These are phyloP conservation scores for Cenchrus fungigraminus DNA, from an alignment of 176 grass and related monocot species.

Conservation along the genomic window DNA sequence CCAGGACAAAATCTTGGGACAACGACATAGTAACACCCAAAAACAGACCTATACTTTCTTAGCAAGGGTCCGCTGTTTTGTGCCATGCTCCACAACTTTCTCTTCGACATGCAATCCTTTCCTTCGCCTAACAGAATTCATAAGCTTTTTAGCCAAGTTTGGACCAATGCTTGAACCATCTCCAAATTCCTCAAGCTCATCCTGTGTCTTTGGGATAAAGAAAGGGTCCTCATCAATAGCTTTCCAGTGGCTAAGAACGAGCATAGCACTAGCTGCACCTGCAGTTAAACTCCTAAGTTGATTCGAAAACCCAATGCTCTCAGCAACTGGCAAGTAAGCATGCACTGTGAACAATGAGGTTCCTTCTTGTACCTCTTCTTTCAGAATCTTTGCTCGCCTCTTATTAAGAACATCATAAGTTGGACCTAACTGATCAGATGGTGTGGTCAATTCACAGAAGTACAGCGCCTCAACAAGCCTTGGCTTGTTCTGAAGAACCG, in stretches of 20 bases:
- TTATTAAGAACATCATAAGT: slow-evolving; percentile 78
- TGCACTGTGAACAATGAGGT: slow-evolving; percentile 80
- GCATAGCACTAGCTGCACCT: slow-evolving; percentile 76
- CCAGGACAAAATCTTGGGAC: slow-evolving; percentile 30
- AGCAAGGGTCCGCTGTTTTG: slow-evolving; percentile 89
- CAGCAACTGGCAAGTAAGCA: slow-evolving; percentile 76
- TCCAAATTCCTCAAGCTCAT: slow-evolving; percentile 90
- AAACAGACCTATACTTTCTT: slow-evolving; percentile 75
- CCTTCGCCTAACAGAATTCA: slow-evolving; percentile 86
- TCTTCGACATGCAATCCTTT: slow-evolving; percentile 90
- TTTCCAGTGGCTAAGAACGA: slow-evolving; percentile 92
- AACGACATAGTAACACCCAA: neutral
- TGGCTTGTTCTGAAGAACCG: slow-evolving; percentile 85
- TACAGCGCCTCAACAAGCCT: slow-evolving; percentile 90
- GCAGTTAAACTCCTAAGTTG: slow-evolving; percentile 70
- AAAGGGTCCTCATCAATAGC: slow-evolving; percentile 74
- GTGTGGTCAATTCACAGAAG: slow-evolving; percentile 81
- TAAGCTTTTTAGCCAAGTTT: slow-evolving; percentile 79
- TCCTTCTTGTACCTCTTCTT: slow-evolving; percentile 91
- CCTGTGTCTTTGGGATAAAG: slow-evolving; percentile 81
- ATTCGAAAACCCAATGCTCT: slow-evolving; percentile 79
- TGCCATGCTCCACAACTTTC: slow-evolving; percentile 92
- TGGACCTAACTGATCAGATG: slow-evolving; percentile 59
- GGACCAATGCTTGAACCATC: slow-evolving; percentile 86
- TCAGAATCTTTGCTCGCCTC: slow-evolving; percentile 77